A percentile compares a stretch with the other conserved stretches of the same genome.
Conservation (phyloP, 768 basidiomycete genomes). For the Symmetrospora coprosmae region DNA sequence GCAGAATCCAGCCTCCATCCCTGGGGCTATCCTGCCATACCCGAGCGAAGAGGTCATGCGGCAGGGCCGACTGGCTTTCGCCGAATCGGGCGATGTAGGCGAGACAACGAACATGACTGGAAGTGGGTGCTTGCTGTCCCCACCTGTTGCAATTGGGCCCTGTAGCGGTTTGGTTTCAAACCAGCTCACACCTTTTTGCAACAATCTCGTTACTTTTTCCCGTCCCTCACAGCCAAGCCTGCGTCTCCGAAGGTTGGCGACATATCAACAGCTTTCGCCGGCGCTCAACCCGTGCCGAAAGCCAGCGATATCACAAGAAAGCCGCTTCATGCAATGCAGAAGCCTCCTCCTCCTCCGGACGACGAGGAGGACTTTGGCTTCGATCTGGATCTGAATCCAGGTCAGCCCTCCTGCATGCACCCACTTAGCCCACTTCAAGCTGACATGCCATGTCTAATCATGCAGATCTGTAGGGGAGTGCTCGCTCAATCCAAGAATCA, state of each 20-base stretch:
- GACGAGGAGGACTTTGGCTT: slow-evolving; percentile 29
- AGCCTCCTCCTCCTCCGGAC: too few relatives aligned
- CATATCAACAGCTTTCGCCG: not conserved
- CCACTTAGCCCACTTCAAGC: too few relatives aligned
- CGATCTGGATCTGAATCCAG: slow-evolving; percentile 30
- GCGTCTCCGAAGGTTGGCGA: not conserved
- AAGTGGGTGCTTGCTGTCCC: not conserved
- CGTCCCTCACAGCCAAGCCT: not conserved
- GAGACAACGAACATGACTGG: slow-evolving; percentile 27
- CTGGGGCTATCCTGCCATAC: slow-evolving; percentile 29
- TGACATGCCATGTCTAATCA: too few relatives aligned
- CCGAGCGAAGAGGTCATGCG: slow-evolving; percentile 31
- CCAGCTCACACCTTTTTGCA: not conserved
- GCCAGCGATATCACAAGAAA: not conserved
- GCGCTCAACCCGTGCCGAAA: not conserved
- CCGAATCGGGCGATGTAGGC: slow-evolving; percentile 16
- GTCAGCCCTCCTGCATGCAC: too few relatives aligned
- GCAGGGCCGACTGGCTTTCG: slow-evolving; percentile 27
- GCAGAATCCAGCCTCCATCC: too few relatives aligned
- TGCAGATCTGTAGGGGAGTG: too few relatives aligned
- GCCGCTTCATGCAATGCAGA: not conserved
- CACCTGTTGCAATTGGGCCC: not conserved
- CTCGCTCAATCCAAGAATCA: too few relatives aligned
- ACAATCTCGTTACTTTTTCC: not conserved
- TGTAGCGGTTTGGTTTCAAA: not conserved